phyloP scores from a whole-genome alignment of 768 basidiomycete species.

The Cystobasidiopsis lactophilus region DNA sequence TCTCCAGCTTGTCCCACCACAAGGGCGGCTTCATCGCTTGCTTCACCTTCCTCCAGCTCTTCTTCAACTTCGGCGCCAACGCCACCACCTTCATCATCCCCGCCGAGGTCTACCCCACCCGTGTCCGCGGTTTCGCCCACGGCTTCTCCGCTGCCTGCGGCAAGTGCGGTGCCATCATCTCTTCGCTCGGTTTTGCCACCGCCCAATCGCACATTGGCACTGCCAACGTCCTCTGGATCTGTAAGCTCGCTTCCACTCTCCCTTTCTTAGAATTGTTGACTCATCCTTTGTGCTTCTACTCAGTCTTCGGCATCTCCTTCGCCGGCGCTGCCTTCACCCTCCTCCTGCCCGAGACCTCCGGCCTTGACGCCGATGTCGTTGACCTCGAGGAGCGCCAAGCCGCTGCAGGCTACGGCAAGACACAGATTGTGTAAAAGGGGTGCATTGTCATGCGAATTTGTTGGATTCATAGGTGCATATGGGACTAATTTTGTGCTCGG shows the following conservation, averaged over 20 bases:
- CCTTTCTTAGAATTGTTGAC: no score
- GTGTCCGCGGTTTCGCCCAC: slow-evolving; percentile 49
- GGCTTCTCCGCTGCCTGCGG: slow-evolving; percentile 52
- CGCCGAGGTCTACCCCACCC: slow-evolving; percentile 58
- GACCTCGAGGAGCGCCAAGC: slow-evolving; percentile 10
- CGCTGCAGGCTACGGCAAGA: background rate
- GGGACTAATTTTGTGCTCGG: no score
- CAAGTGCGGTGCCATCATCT: slow-evolving; percentile 38
- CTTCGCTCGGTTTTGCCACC: slow-evolving; percentile 4
- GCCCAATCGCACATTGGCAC: slow-evolving; percentile 7
- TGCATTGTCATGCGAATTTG: no score
- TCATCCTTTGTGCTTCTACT: background rate
- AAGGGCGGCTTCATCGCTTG: slow-evolving; percentile 40
- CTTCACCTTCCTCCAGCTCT: slow-evolving; percentile 45
- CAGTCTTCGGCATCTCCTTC: slow-evolving; percentile 8
- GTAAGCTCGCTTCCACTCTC: background rate
- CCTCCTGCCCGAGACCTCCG: slow-evolving; percentile 8
- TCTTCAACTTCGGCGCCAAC: slow-evolving; percentile 46
- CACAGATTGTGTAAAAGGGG: no score
- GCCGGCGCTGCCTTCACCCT: slow-evolving; percentile 8
- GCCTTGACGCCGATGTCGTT: slow-evolving; percentile 6
- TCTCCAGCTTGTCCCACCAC: slow-evolving; percentile 20
- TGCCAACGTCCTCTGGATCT: slow-evolving; percentile 7
- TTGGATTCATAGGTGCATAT: no score
- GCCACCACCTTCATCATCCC: slow-evolving; percentile 51